Percentiles rank a stretch among this genome's conserved stretches.
These are phyloP conservation scores for Fusarium hainanense DNA, from an alignment of 2,329 filamentous ascomycete genomes.

Conservation along the genomic window DNA sequence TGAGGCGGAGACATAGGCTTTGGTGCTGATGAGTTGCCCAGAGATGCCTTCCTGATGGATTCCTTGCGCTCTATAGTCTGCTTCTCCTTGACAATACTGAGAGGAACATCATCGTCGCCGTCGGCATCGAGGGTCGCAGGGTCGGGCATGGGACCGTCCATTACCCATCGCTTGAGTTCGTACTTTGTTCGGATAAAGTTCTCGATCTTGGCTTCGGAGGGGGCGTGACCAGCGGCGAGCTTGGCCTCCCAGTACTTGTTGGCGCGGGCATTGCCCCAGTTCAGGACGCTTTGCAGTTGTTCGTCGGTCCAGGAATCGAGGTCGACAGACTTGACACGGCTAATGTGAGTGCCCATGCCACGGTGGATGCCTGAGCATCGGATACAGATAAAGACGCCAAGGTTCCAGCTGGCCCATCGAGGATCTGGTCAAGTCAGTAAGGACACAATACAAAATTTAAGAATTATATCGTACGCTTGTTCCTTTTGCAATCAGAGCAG, in stretches of 20 bases:
- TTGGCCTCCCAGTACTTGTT: constrained; percentile 99
- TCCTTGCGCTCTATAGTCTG: constrained; percentile 70
- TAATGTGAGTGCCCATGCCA: constrained; percentile 99
- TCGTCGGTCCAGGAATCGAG: constrained; percentile 99
- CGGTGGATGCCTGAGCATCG: constrained; percentile 98
- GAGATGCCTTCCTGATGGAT: constrained; percentile 69
- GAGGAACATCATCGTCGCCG: constrained; percentile 83
- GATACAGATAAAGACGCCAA: constrained; percentile 97
- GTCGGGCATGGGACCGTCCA: constrained; percentile 95
- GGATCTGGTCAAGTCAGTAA: constrained; percentile 71
- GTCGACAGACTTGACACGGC: constrained; percentile 96
- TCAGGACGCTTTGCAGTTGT: constrained; percentile 91
- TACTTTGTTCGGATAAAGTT: constrained; percentile 99
- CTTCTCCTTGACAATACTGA: constrained; percentile 74
- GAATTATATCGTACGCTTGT: constrained; percentile 78
- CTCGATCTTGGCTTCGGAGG: constrained; percentile 97
- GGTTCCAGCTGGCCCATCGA: constrained; percentile 98
- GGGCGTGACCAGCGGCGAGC: constrained; percentile 87
- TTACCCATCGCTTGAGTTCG: constrained; percentile 98
- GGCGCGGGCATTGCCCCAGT: constrained; percentile 94
- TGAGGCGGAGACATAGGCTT: constrained; percentile 57
- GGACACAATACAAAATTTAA: neutral
- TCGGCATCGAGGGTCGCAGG: constrained; percentile 86
- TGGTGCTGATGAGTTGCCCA: constrained; percentile 56
- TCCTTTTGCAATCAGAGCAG: constrained; percentile 98